Evolutionary conservation across 2,329 filamentous ascomycete species (phyloP), one percentile per base, ranked within the genome.

Genomic region (Diaporthe caulivora): DNA sequence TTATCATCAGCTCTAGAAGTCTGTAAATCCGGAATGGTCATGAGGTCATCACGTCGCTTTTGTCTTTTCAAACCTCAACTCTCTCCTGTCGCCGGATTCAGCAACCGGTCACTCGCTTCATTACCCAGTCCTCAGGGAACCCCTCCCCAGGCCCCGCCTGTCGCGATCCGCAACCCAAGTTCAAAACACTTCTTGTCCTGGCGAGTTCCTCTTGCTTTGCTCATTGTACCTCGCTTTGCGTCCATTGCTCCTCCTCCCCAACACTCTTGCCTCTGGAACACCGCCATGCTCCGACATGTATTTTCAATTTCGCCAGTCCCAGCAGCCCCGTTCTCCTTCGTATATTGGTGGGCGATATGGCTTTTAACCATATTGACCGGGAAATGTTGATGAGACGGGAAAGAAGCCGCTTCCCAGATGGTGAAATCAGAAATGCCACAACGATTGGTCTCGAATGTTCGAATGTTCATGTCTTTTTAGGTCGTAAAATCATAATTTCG

Each of bases 1-100:
- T 75, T 73, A 74, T 73, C 70, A 67, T 75, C 54, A 73, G 49
- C 54, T 71, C 74, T 73, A 62, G 44, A 65, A 64, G 69, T 47
- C 72, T 49, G 67, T 51, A 34, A 29, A 69, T 47, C 72, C 40
- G 67, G 37, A 42, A 49, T 69, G 44, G 67, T 75, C 74, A 73
- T 75, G 24, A 68, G 34, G 64, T 74, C 72, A 40, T 74, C 37
- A 71, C 55, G 42, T 34, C n/a, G 42, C 60, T 69, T 62, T 68
- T 72, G 62, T 74, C 70, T 72, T 72, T 42, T 53, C 44, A 49
- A 26, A 17, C 29, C 21, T 49, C 67, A 47, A 47, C 21, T 10
- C 6, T 34, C 44, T 51, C 47, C 44, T 60, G 40, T 42, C 29
- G 26, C 67, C 68, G 31, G n/a, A 34, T 26, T 55, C 31, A 71